These are phyloP conservation scores for Castanospermum australe DNA, from an alignment of 306 rosid genomes.

Conservation along the genomic window DNA sequence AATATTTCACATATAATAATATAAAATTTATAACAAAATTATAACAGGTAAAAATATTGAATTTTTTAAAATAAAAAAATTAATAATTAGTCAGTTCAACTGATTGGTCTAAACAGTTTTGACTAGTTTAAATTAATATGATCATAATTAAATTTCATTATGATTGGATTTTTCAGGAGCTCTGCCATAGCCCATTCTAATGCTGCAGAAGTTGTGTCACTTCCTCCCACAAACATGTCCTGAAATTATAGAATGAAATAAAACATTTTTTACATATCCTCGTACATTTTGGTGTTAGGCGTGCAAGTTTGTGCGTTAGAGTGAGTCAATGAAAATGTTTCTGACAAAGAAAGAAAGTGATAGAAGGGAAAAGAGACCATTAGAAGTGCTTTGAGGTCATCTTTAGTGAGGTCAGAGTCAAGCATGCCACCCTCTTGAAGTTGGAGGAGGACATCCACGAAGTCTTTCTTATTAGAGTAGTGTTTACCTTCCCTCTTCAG, in stretches of 20 bases:
- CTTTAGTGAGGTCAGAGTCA: conserved; percentile 12
- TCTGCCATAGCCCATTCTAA: background rate
- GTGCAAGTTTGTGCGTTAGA: conserved; percentile 31
- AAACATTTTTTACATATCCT: background rate
- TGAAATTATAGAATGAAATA: background rate
- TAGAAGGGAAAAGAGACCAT: background rate
- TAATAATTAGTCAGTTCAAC: no score
- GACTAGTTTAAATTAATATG: no score
- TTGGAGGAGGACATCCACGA: conserved; percentile 30
- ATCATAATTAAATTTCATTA: no score
- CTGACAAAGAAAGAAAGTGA: background rate
- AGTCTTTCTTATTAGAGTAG: conserved; percentile 9
- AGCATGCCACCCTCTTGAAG: conserved; percentile 16
- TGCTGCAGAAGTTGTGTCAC: background rate
- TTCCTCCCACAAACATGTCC: conserved; percentile 32
- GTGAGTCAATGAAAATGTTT: background rate
- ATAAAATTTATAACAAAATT: no score
- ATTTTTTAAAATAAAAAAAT: no score
- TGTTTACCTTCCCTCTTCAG: background rate
- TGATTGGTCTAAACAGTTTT: no score
- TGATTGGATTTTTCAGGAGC: background rate
- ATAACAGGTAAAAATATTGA: no score
- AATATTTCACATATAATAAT: no score
- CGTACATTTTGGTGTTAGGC: background rate
- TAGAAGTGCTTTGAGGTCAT: conserved; percentile 31